Base-by-base conservation (phyloP, 306 rosid genomes). In the Arachis stenosperma region DNA sequence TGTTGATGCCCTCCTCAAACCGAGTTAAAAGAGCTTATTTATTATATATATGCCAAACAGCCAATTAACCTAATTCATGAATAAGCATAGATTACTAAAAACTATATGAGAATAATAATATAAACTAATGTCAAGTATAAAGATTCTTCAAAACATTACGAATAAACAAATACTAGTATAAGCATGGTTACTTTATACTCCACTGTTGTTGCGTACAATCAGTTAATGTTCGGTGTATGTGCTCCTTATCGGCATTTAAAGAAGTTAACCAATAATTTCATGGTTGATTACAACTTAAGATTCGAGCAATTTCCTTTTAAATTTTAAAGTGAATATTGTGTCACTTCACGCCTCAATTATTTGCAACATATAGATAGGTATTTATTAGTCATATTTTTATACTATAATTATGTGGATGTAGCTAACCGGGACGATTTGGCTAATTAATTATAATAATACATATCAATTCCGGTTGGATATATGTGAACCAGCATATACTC, bases 341-440 rank as follows among this genome's bases (percentile, higher is more conserved):
- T 79, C 86, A 83, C 67, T 79, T 79, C 84, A 59, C 41, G 68
- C 66, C 68, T 67, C 81, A 79, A 83, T 83, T 61, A 83, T 79
- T 83, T 71, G 56, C 52, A 53, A 59, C 65, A 57, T 65, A 65
- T 65, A 50, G 4, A 58, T 36, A 7, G 40, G 48, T 55, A 60
- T 46, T 63, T 60, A 51, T 62, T 56, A 48, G 37, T 33, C 4
- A 33, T 63, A 50, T 51, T n/a, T 41, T 50, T 59, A 58, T 22
- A 55, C 40, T 54, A 52, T 67, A 59, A 50, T 30, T 51, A 56
- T 64, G 81, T 70, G 76, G 78, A 71, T 60, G 59, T 33, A n/a
- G 68, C 70, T 75, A 40, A 69, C 55, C 39, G 52, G 65, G 30
- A 57, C 10, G 7, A 14, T 75, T 75, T 70, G 29, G 30, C 51